Evolutionary conservation across 208 protist genomes (phyloP).

Genomic region (Leishmania arabica): DNA sequence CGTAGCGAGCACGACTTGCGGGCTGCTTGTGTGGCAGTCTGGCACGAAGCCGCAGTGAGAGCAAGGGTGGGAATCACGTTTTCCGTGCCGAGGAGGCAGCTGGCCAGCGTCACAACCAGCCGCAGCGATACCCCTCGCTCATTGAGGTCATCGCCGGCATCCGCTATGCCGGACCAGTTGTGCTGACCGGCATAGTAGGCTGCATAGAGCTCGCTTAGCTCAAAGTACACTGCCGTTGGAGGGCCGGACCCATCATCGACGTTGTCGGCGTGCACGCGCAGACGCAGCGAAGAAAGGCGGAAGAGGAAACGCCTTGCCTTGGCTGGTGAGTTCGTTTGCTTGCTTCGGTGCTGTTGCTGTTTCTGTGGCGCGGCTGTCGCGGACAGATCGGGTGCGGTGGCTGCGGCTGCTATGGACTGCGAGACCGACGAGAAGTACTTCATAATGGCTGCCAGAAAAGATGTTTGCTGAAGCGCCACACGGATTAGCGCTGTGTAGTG

Average conservation of each 20-base stretch:
- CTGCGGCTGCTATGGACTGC: slow-evolving; percentile 6
- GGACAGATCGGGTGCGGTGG: background rate
- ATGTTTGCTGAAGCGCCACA: slow-evolving; percentile 26
- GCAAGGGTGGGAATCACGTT: slow-evolving; percentile 21
- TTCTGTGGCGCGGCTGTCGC: background rate
- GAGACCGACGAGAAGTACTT: slow-evolving; percentile 15
- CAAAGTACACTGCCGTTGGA: slow-evolving; percentile 20
- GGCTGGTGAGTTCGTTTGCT: background rate
- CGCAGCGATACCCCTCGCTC: slow-evolving; percentile 3
- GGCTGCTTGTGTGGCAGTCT: background rate
- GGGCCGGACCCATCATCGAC: background rate
- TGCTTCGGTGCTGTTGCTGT: too few relatives aligned
- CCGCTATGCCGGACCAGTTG: background rate
- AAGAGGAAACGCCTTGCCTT: slow-evolving; percentile 5
- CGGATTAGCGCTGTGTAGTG: slow-evolving; percentile 34
- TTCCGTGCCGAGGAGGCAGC: slow-evolving; percentile 26
- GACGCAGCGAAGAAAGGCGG: slow-evolving; percentile 11
- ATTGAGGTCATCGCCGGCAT: background rate
- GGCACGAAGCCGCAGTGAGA: slow-evolving; percentile 4
- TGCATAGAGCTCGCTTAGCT: slow-evolving; percentile 16
- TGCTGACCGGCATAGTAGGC: slow-evolving; percentile 9
- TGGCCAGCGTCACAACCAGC: slow-evolving; percentile 12
- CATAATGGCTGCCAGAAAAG: slow-evolving; percentile 9
- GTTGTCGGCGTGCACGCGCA: slow-evolving; percentile 21
- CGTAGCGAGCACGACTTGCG: slow-evolving; percentile 1